These are phyloP conservation scores for Xerocomellus dryophilus DNA, from an alignment of 768 basidiomycete genomes.

Conservation along the genomic window DNA sequence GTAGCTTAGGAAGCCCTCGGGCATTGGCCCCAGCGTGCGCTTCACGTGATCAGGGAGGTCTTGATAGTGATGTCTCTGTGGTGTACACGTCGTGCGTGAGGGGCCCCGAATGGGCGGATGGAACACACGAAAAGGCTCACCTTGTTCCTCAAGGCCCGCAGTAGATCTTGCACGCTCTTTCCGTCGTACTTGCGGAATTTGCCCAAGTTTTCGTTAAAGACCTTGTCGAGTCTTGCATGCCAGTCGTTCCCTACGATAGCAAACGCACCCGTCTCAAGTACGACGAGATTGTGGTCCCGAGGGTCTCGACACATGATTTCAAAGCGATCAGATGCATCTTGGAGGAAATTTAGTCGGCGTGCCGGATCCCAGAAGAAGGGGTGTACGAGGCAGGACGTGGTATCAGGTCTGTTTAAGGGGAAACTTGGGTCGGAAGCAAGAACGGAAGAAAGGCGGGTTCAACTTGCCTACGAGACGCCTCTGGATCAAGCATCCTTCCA, in stretches of 20 bases:
- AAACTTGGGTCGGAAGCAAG: slow-evolving; percentile 2
- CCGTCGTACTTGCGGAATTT: slow-evolving; percentile 98
- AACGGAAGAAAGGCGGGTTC: background rate
- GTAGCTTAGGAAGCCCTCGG: slow-evolving; percentile 87
- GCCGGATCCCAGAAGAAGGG: slow-evolving; percentile 96
- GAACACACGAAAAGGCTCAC: slow-evolving; percentile 40
- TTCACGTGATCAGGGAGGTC: slow-evolving; percentile 92
- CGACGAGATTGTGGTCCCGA: slow-evolving; percentile 67
- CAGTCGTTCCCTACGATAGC: slow-evolving; percentile 88
- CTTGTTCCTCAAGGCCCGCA: slow-evolving; percentile 94
- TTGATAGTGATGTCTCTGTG: slow-evolving; percentile 95
- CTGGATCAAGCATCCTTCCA: slow-evolving; percentile 68
- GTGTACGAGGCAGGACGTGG: slow-evolving; percentile 81
- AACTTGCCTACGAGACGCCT: slow-evolving; percentile 70
- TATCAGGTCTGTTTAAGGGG: slow-evolving; percentile 65
- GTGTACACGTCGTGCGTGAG: slow-evolving; percentile 12
- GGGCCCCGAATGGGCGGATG: background rate
- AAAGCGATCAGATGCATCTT: slow-evolving; percentile 95
- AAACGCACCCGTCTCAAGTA: slow-evolving; percentile 67
- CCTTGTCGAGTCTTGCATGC: slow-evolving; percentile 80
- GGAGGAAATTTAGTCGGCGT: slow-evolving; percentile 86
- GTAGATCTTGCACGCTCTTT: slow-evolving; percentile 82
- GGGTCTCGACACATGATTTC: slow-evolving; percentile 97
- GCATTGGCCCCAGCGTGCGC: slow-evolving; percentile 84
- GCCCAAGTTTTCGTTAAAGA: slow-evolving; percentile 91